Percentiles rank a stretch among this genome's conserved stretches.
Conservation (phyloP, 2,329 filamentous ascomycete genomes). For the Apiospora marii region DNA sequence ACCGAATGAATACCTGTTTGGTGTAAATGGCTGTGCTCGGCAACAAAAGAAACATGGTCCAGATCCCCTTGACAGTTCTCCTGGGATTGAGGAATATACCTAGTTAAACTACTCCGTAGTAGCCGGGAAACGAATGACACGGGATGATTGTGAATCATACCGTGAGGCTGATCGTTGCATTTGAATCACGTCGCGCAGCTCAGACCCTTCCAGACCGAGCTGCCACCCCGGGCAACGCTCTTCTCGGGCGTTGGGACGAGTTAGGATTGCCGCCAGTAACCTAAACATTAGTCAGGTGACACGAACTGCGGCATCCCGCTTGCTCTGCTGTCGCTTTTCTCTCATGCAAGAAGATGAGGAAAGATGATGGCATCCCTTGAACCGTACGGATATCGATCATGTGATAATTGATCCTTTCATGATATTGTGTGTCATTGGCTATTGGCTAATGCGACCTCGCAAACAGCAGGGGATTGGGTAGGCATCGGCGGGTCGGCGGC, state of each 20-base stretch:
- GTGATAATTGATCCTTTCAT: background rate
- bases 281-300: background rate
- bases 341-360: background rate
- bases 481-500: background rate
- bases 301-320: background rate
- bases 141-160: background rate
- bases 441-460: background rate
- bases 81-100: too few relatives aligned
- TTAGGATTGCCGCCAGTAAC: background rate
- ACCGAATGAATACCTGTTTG: too few relatives aligned
- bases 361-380: background rate
- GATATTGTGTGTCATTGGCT: background rate
- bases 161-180: background rate
- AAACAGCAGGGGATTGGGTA: background rate
- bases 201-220: constrained; percentile 7
- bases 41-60: too few relatives aligned
- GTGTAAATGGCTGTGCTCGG: too few relatives aligned
- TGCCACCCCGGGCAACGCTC: background rate
- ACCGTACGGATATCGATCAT: background rate
- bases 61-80: too few relatives aligned
- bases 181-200: constrained; percentile 1
- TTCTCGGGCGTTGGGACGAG: background rate
- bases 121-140: background rate
- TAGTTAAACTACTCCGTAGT: background rate
- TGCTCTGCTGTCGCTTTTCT: background rate